Base-by-base conservation (phyloP, 257 asterid species). In the Eucommia ulmoides region DNA sequence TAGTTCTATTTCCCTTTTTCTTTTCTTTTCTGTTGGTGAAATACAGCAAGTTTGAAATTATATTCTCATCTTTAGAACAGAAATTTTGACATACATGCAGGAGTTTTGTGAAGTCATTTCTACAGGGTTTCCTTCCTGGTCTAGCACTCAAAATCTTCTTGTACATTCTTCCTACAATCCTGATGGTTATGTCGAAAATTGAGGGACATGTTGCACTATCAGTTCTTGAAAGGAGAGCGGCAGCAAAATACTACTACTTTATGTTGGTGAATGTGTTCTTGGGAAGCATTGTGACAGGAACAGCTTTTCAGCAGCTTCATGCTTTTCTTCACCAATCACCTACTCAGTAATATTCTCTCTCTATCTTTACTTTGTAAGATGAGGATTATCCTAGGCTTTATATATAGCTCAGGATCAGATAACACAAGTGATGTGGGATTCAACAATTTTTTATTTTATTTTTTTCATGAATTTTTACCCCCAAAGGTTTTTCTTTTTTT, bases 41-140 rank as follows among this genome's bases (percentile, higher is more conserved):
- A n/a, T n/a, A n/a, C n/a, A n/a, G n/a, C n/a, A n/a, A n/a, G n/a
- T n/a, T n/a, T n/a, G n/a, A n/a, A n/a, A n/a, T n/a, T n/a, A n/a
- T n/a, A n/a, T n/a, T n/a, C n/a, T n/a, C n/a, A n/a, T n/a, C n/a
- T n/a, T n/a, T n/a, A n/a, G n/a, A n/a, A n/a, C n/a, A n/a, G n/a
- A n/a, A n/a, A n/a, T n/a, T n/a, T n/a, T n/a, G n/a, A n/a, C n/a
- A n/a, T n/a, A 19, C 67, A 5, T 78, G 88, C 93, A 91, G 98
- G 95, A 63, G 59, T 4, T 76, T 86, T 51, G 58, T 79, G 52
- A 91, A 91, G 80, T 83, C 95, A 19, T 75, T 91, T 62, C 71
- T 91, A 24, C 95, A 83, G 93, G 99, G 99, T 67, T 91, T 91
- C 69, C 80, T 86, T 63, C 99, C 99, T 18, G 97, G 97, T 63